Percentiles rank a stretch among this genome's conserved stretches.
phyloP scores from a whole-genome alignment of 1,284 basidiomycete species.

The Ceratobasidium sp. region DNA sequence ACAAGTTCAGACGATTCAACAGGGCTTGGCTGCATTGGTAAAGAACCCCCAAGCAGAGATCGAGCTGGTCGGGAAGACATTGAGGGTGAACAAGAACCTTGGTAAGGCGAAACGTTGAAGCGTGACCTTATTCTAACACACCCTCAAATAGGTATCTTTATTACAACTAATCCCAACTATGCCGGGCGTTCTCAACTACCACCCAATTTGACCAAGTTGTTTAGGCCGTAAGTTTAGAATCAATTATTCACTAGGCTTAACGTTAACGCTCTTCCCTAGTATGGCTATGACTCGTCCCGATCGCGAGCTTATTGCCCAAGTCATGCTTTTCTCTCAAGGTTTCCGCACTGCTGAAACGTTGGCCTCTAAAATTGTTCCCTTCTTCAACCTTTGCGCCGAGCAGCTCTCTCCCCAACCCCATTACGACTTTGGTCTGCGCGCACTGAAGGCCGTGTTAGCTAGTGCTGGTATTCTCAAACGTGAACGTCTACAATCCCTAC shows the following conservation, averaged over 20 bases:
- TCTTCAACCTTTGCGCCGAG: conserved; percentile 98
- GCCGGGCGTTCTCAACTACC: conserved; percentile 97
- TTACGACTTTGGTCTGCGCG: conserved; percentile 99
- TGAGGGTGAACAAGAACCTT: conserved; percentile 94
- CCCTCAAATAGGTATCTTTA: conserved; percentile 78
- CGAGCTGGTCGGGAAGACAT: conserved; percentile 93
- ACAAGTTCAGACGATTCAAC: conserved; percentile 98
- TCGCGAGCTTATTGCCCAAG: conserved; percentile 97
- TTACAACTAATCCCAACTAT: conserved; percentile 98
- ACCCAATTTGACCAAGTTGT: conserved; percentile 95
- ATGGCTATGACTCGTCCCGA: conserved; percentile 99
- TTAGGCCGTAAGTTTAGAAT: conserved; percentile 77
- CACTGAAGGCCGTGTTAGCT: conserved; percentile 94
- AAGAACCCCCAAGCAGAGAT: conserved; percentile 90
- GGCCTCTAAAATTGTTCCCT: conserved; percentile 97
- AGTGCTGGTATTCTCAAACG: conserved; percentile 98
- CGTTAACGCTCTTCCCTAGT: conserved; percentile 57
- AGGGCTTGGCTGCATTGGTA: conserved; percentile 83
- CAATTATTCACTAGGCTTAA: conserved; percentile 6
- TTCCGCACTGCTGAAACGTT: conserved; percentile 97
- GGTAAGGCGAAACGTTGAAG: conserved; percentile 59
- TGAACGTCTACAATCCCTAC: conserved; percentile 74
- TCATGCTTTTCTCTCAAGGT: conserved; percentile 99
- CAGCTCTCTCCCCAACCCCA: conserved; percentile 97
- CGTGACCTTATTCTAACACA: conserved; percentile 7